phyloP scores from a whole-genome alignment of 805 yeast genomes.

The Clavispora asparagi region DNA sequence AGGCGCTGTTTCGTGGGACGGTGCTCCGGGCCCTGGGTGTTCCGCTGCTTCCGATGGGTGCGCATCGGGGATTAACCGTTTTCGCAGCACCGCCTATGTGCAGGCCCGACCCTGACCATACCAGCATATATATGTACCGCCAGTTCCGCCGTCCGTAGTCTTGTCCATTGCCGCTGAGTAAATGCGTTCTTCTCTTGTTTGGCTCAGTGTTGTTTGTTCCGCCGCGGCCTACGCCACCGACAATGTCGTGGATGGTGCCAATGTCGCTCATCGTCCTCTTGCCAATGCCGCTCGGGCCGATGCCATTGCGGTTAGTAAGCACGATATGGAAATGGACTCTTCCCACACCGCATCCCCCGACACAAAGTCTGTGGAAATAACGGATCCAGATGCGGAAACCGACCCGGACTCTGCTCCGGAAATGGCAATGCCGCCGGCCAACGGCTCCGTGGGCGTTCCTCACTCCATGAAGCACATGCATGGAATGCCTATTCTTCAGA shows the following conservation, averaged over 20 bases:
- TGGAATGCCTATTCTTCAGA: constrained; percentile 70
- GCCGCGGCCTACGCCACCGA: not conserved
- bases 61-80: not conserved
- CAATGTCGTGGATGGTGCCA: not conserved
- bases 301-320: not conserved
- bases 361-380: no score
- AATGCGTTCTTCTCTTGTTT: not conserved
- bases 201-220: not conserved
- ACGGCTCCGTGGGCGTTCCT: constrained; percentile 21
- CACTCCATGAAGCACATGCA: constrained; percentile 45
- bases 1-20: no score
- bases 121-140: not conserved
- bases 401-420: no score
- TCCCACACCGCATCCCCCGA: not conserved
- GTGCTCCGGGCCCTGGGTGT: not conserved
- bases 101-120: not conserved
- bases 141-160: not conserved
- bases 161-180: not conserved
- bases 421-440: not conserved
- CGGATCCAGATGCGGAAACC: no score
- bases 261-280: not conserved
- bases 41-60: not conserved
- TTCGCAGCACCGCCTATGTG: not conserved
- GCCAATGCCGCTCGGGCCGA: no score
- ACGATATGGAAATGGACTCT: not conserved